A percentile compares a stretch with the other conserved stretches of the same genome.
Conservation (phyloP, 441 rosid species). For the Geranium incanum region DNA sequence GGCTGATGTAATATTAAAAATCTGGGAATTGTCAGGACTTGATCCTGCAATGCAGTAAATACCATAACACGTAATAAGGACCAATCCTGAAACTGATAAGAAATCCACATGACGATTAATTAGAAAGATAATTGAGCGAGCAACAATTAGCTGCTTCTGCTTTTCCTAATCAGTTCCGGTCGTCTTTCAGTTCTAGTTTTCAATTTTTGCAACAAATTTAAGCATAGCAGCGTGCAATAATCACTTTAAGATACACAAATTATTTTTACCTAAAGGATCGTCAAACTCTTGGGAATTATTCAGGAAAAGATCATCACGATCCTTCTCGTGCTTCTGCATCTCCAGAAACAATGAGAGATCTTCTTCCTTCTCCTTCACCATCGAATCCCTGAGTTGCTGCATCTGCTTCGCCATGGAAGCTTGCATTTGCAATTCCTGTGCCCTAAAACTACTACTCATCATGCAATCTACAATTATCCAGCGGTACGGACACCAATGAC, state of each 20-base stretch:
- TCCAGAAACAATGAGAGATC: constrained; percentile 72
- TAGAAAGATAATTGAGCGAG: not conserved
- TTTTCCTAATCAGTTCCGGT: not conserved
- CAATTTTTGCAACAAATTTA: not conserved
- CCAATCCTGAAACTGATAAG: not conserved
- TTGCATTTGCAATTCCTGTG: constrained; percentile 58
- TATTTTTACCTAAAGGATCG: constrained; percentile 22
- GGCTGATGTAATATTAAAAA: constrained; percentile 27
- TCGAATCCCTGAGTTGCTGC: constrained; percentile 70
- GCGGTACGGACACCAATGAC: constrained; percentile 26
- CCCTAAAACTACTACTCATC: constrained; percentile 94
- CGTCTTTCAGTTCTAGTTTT: not conserved
- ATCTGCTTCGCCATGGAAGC: constrained; percentile 57
- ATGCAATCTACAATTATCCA: constrained; percentile 12
- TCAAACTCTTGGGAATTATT: constrained; percentile 26
- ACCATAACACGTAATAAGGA: not conserved
- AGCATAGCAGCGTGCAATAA: not conserved
- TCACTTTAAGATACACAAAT: not conserved
- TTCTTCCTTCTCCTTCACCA: constrained; percentile 69
- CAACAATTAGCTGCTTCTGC: not conserved
- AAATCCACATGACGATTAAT: not conserved
- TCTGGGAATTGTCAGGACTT: constrained; percentile 23
- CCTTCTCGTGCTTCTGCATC: constrained; percentile 61
- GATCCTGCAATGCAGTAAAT: constrained; percentile 32
- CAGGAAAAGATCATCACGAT: constrained; percentile 31